A percentile compares a stretch with the other conserved stretches of the same genome.
Conservation (phyloP, 352 stramenopile species). For the Phytophthora foliorum region DNA sequence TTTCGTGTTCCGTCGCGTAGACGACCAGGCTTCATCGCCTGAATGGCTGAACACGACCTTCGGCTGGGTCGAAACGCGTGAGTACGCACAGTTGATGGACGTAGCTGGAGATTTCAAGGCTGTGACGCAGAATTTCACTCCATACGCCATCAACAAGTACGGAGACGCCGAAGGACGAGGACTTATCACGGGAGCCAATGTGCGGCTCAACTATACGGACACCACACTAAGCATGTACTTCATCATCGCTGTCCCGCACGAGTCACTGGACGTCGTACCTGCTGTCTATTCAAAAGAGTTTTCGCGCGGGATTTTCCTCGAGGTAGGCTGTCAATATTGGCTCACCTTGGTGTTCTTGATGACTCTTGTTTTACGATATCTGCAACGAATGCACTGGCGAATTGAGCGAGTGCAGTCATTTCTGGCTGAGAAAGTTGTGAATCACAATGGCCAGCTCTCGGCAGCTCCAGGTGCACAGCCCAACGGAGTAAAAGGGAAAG, state of each 20-base stretch:
- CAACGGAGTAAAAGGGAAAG: conserved; percentile 16
- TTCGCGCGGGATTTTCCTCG: conserved; percentile 57
- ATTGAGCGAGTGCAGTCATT: conserved; percentile 85
- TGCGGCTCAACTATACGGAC: conserved; percentile 64
- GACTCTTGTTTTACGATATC: conserved; percentile 61
- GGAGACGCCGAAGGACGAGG: conserved; percentile 65
- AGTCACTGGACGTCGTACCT: conserved; percentile 65
- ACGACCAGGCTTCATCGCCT: conserved; percentile 61
- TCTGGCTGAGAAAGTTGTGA: conserved; percentile 68
- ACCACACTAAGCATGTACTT: conserved; percentile 88
- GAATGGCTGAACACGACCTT: conserved; percentile 76
- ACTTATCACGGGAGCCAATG: conserved; percentile 71
- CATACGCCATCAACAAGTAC: conserved; percentile 79
- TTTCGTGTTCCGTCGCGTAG: conserved; percentile 76
- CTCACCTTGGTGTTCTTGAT: conserved; percentile 60
- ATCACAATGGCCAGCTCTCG: conserved; percentile 26
- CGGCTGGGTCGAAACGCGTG: conserved; percentile 66
- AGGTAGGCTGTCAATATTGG: conserved; percentile 68
- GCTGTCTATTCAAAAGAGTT: conserved; percentile 85
- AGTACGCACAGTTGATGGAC: conserved; percentile 75
- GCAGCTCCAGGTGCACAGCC: conserved; percentile 1
- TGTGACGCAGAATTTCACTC: conserved; percentile 67
- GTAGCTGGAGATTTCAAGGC: conserved; percentile 72
- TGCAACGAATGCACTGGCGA: conserved; percentile 83
- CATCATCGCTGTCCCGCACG: conserved; percentile 71